Evolutionary conservation across 2,329 filamentous ascomycete species (phyloP).

Genomic region (Epichloe hybrida): DNA sequence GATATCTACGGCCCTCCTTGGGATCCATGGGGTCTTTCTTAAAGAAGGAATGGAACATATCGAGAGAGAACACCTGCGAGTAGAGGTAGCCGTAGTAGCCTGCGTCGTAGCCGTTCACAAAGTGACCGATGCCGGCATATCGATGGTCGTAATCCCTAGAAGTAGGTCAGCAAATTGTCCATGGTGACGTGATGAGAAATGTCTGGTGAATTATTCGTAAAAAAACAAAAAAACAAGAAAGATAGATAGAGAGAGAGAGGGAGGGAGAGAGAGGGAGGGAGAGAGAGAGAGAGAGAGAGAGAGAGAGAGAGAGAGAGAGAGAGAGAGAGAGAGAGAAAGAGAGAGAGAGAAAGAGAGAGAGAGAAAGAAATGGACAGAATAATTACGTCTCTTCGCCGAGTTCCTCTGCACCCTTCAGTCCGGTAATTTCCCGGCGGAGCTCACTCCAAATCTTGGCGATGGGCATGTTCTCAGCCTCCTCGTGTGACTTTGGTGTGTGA

Average conservation of each 20-base stretch:
- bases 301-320: too few relatives aligned
- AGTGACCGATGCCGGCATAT: conserved; percentile 67
- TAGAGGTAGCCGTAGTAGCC: conserved; percentile 68
- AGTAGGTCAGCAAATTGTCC: conserved; percentile 13
- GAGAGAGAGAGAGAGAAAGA: too few relatives aligned
- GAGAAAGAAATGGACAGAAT: neutral
- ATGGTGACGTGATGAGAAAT: too few relatives aligned
- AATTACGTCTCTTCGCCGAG: conserved; percentile 42
- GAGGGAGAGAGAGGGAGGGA: too few relatives aligned
- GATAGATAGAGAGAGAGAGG: too few relatives aligned
- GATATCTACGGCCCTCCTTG: conserved; percentile 59
- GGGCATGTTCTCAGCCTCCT: conserved; percentile 52
- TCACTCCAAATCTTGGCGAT: conserved; percentile 57
- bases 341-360: too few relatives aligned
- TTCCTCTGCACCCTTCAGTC: conserved; percentile 61
- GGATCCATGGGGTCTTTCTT: conserved; percentile 66
- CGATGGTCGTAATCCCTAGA: conserved; percentile 58
- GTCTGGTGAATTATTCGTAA: too few relatives aligned
- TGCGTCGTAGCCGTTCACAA: conserved; percentile 75
- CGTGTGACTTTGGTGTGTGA: conserved; percentile 56
- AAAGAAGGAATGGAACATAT: conserved; percentile 79
- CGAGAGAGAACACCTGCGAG: conserved; percentile 67
- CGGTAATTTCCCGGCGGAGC: conserved; percentile 56
- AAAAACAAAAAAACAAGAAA: neutral
- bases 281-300: too few relatives aligned